phyloP scores from a whole-genome alignment of 83 land plant genomes.

The Diphasiastrum complanatum region DNA sequence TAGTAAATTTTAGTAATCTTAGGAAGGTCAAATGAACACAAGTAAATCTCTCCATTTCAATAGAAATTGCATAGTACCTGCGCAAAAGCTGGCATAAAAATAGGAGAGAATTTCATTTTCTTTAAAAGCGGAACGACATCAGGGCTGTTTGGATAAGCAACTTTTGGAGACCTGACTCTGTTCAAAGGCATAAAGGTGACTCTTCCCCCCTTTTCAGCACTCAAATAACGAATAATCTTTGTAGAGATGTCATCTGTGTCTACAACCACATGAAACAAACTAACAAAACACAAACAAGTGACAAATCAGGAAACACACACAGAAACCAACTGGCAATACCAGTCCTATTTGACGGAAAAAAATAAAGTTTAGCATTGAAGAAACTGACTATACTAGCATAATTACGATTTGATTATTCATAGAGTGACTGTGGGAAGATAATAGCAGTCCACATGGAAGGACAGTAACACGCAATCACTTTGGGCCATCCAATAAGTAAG shows the following conservation, averaged over 20 bases:
- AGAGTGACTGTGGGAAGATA: no score
- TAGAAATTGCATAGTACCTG: constrained; percentile 52
- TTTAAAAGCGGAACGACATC: constrained; percentile 90
- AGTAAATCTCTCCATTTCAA: no score
- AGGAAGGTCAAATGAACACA: no score
- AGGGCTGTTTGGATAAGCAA: constrained; percentile 62
- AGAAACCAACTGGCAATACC: no score
- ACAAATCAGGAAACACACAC: constrained; percentile 2
- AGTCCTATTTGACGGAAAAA: no score
- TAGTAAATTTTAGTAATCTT: no score
- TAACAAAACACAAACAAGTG: constrained; percentile 29
- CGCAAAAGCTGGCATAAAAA: constrained; percentile 61
- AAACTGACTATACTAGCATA: no score
- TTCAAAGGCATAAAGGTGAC: constrained; percentile 97
- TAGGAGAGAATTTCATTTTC: constrained; percentile 52
- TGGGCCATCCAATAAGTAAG: no score
- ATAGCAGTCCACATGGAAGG: no score
- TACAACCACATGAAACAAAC: constrained; percentile 97
- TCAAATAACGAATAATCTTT: constrained; percentile 77
- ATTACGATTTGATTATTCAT: no score
- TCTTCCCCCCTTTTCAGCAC: constrained; percentile 83
- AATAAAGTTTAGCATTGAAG: no score
- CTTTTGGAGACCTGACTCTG: constrained; percentile 66
- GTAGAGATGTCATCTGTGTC: constrained; percentile 88
- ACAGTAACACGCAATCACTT: no score